A percentile compares a stretch with the other conserved stretches of the same genome.
These are phyloP conservation scores for Tephrocybe sp. DNA, from an alignment of 768 basidiomycete genomes.

Conservation along the genomic window DNA sequence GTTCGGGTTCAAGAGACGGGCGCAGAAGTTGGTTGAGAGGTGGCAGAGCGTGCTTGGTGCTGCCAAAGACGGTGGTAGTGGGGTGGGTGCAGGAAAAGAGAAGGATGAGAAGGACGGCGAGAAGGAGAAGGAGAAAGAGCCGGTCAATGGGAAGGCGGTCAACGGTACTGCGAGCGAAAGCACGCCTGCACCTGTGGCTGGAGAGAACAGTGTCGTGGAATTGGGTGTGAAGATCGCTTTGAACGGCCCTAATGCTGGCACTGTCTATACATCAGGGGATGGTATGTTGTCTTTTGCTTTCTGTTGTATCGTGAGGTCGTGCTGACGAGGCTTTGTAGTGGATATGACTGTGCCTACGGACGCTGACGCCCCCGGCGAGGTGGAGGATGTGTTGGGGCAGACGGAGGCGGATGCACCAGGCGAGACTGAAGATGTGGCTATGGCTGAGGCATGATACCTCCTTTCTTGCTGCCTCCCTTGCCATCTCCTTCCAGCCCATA, in stretches of 20 bases:
- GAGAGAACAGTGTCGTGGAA: slow-evolving; percentile 21
- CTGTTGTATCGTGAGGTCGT: neutral
- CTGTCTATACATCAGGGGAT: neutral
- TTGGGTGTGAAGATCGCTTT: slow-evolving; percentile 32
- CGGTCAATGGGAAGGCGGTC: neutral
- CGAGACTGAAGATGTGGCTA: slow-evolving; percentile 36
- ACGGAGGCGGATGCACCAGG: slow-evolving; percentile 25
- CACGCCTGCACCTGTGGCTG: neutral
- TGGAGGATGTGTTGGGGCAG: too few species aligned
- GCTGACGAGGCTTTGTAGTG: neutral
- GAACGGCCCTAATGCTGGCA: slow-evolving; percentile 29
- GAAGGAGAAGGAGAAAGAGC: neutral
- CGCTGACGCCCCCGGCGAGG: slow-evolving; percentile 22
- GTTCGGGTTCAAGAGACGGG: slow-evolving; percentile 62
- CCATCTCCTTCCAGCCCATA: too few species aligned
- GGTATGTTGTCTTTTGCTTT: neutral
- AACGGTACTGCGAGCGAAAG: neutral
- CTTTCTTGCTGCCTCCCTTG: too few species aligned
- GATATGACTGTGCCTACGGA: slow-evolving; percentile 16
- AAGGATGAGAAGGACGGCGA: neutral
- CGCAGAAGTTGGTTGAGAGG: slow-evolving; percentile 59
- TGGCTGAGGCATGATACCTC: slow-evolving; percentile 46
- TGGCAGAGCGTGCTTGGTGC: slow-evolving; percentile 49
- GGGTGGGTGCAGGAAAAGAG: neutral
- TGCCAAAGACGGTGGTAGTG: slow-evolving; percentile 14